Conservation (phyloP, 2,329 filamentous ascomycete genomes). For the Zelopaecilomyces penicillatus region DNA sequence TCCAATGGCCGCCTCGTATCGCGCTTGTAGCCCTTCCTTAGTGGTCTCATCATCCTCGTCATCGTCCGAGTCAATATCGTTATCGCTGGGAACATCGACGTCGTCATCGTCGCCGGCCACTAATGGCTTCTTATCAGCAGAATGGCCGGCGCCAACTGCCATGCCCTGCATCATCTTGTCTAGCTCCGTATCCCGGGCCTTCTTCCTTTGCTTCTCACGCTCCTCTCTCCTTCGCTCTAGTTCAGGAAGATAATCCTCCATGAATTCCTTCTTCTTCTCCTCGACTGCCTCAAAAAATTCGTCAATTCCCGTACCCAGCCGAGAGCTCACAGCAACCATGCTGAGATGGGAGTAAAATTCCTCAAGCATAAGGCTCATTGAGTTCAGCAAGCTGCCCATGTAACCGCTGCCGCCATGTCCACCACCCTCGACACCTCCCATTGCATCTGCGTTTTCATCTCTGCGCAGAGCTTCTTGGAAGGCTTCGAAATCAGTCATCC, state of each 20-base stretch:
- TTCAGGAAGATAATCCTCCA: conserved; percentile 85
- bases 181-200: conserved; percentile 68
- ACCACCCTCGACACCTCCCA: conserved; percentile 63
- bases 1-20: conserved; percentile 69
- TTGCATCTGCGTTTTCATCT: conserved; percentile 71
- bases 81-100: conserved; percentile 47
- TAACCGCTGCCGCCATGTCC: conserved; percentile 76
- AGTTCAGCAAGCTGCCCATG: conserved; percentile 92
- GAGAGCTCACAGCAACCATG: conserved; percentile 86
- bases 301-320: conserved; percentile 84
- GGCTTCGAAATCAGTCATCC: conserved; percentile 98
- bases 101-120: conserved; percentile 38
- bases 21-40: conserved; percentile 58
- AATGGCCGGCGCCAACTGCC: conserved; percentile 34
- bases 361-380: conserved; percentile 94
- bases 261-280: conserved; percentile 81
- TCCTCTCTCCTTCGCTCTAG: conserved; percentile 69
- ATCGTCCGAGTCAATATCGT: conserved; percentile 47
- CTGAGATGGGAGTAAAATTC: conserved; percentile 94
- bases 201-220: conserved; percentile 66
- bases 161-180: conserved; percentile 94
- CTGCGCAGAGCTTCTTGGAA: conserved; percentile 79
- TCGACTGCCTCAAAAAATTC: conserved; percentile 89
- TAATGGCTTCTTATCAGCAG: conserved; percentile 24
- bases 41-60: conserved; percentile 52